A percentile compares a stretch with the other conserved stretches of the same genome.
phyloP scores from a whole-genome alignment of 1,139 yeast genomes.

The Meyerozyma sp. region DNA sequence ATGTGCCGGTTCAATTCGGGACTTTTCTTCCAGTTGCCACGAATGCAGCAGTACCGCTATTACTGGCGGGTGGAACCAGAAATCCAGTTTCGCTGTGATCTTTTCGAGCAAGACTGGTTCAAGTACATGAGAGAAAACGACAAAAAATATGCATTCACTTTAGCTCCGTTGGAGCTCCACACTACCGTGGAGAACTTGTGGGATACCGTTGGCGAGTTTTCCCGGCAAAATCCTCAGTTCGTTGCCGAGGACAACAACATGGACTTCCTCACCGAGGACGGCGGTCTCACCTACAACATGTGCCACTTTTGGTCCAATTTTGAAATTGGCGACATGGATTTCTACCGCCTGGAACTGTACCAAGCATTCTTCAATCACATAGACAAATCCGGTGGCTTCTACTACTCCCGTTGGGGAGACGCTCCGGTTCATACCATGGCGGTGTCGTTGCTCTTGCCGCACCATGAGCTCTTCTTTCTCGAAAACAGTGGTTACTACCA shows the following conservation, averaged over 20 bases:
- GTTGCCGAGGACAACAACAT: constrained; percentile 3
- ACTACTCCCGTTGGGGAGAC: constrained; percentile 8
- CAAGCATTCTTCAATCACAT: constrained; percentile 2
- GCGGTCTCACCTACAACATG: constrained; percentile 2
- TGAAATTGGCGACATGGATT: constrained; percentile 5
- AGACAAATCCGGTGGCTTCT: constrained; percentile 5
- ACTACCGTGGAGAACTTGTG: constrained; percentile 2
- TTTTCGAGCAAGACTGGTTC: constrained; percentile 82
- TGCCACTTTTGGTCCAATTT: constrained; percentile 6
- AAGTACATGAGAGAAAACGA: constrained; percentile 63
- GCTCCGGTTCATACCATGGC: constrained; percentile 7
- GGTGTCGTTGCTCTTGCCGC: constrained; percentile 2
- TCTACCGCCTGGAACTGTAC: constrained; percentile 3
- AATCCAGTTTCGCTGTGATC: constrained; percentile 81
- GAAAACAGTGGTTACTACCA: constrained; percentile 6
- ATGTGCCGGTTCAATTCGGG: constrained; percentile 78
- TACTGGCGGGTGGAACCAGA: constrained; percentile 95
- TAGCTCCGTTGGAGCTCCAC: constrained; percentile 3
- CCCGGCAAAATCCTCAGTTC: background rate
- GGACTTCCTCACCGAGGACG: constrained; percentile 4
- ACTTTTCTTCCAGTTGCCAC: constrained; percentile 67
- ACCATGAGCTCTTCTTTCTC: constrained; percentile 3
- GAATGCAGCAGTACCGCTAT: constrained; percentile 69
- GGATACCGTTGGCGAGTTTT: constrained; percentile 1
- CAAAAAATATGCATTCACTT: constrained; percentile 80